Evolutionary conservation across 352 stramenopile species (phyloP).

Genomic region (Hyphochytrium catenoides): DNA sequence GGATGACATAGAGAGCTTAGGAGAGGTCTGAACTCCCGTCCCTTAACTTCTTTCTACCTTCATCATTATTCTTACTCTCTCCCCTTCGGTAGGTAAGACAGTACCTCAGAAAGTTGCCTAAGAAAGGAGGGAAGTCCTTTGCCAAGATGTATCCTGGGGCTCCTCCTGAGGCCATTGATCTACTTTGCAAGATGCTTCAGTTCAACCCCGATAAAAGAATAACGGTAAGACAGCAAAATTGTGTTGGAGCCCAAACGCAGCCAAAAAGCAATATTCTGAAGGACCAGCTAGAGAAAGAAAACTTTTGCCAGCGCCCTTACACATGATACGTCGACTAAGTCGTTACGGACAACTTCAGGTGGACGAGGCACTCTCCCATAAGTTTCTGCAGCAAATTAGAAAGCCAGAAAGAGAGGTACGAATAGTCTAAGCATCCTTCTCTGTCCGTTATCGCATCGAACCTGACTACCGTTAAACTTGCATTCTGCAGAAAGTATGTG

Average conservation of each 20-base stretch:
- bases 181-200: slow-evolving; percentile 55
- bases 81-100: slow-evolving; percentile 25
- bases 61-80: not conserved
- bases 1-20: slow-evolving; percentile 30
- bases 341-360: too few species aligned
- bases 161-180: slow-evolving; percentile 38
- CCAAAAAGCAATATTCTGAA: too few species aligned
- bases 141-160: slow-evolving; percentile 56
- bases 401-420: slow-evolving; percentile 26
- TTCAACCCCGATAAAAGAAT: slow-evolving; percentile 55
- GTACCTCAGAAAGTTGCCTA: slow-evolving; percentile 53
- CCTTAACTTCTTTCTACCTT: too few species aligned
- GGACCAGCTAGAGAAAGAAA: too few species aligned
- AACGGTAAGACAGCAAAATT: too few species aligned
- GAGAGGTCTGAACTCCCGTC: slow-evolving; percentile 4
- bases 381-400: slow-evolving; percentile 49
- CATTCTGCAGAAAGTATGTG: too few species aligned
- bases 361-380: slow-evolving; percentile 46
- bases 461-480: slow-evolving; percentile 1
- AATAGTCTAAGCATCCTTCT: not conserved
- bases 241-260: too few species aligned
- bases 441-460: not conserved
- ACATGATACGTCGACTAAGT: too few species aligned
- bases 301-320: too few species aligned
- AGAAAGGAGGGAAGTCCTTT: slow-evolving; percentile 44